Evolutionary conservation across 1,139 yeast genomes (phyloP), one percentile per base, ranked within the genome.

Genomic region (Candida tropicalis): DNA sequence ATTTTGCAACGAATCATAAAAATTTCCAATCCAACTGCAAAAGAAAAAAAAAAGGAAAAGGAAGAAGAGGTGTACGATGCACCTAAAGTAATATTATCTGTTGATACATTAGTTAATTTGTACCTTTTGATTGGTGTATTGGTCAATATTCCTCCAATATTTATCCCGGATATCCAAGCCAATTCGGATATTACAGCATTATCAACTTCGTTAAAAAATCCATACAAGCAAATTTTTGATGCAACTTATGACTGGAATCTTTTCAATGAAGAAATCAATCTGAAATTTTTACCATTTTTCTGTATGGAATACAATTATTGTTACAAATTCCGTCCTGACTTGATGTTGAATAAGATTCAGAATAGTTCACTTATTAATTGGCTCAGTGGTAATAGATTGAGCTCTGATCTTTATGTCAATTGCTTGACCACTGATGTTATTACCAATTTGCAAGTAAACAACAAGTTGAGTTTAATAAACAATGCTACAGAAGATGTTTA

Each of bases 341-440:
- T 70, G 29, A 48, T 68, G 28, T 45, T 55, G 18, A 51, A 50
- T 22, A 57, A 64, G 26, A 54, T 66, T 23, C 61, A 60, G 47
- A 65, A 57, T 47, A 55, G 60, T n/a, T 68, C 75, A 2, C 68
- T 73, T 38, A 58, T 71, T 43, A 63, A 63, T 39, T 72, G 77
- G 77, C 50, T 72, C 37, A 68, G 74, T 1, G 66, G 65, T 0
- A 67, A 65, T 43, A 49, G 56, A 20, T 59, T 65, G 33, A 57
- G 62, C 22, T 54, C 59, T 15, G 60, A 60, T 34, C 48, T 56
- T 32, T 67, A 67, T 47, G 41, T 59, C 15, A 51, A 46, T 8
- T 62, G 55, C 29, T 53, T 61, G 33, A 60, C 68, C 1, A 48
- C 49, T 6, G 51, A 45, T 3, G 25, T 46, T 15, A 48, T 60